Base-by-base conservation (phyloP, 179 eudicot genomes). In the Nepenthes alata region DNA sequence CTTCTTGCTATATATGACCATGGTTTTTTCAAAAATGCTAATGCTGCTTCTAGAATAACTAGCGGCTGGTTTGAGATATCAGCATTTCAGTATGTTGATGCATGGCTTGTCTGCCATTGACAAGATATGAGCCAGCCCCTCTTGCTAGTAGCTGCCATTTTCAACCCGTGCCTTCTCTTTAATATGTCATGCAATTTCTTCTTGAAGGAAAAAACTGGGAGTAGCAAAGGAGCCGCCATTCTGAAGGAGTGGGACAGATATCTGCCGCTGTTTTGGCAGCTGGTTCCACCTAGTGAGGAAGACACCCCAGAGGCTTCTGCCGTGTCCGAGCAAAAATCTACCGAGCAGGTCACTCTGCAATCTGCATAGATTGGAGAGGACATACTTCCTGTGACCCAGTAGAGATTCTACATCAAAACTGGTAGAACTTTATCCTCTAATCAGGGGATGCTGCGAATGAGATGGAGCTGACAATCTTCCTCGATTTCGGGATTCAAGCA, bases 201-300 rank as follows among this genome's bases (percentile, higher is more conserved):
- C 13, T 51, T 81, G 69, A 47, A 93, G 98, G 96, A 85, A 78
- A 93, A 93, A 81, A 93, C 98, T 12, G 96, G 96, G 48, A 93
- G 96, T 67, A 58, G 78, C 76, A 93, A 85, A 78, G 98, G 98
- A 37, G 78, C 96, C 37, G 44, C 78, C 15, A 85, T 93, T 45
- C 73, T 93, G 47, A 83, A 93, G 49, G 98, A 93, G 37, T 93
- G 98, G 98, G 95, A 93, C 72, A 93, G 71, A 72, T 93, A 86
- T 67, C 76, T 93, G 62, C 75, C 86, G 50, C 83, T 93, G 14
- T 93, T 93, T 67, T 93, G 98, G 98, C 98, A 93, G 67, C 77
- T 93, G 64, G 98, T 93, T 55, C 98, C 98, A 11, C 98, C 98
- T 7, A 91, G 98, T 70, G 96, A 91, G 70, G 98, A 91, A 86